Evolutionary conservation across 2,329 filamentous ascomycete genomes (phyloP), one percentile per base, ranked within the genome.

Genomic region (Rutstroemia sp.): DNA sequence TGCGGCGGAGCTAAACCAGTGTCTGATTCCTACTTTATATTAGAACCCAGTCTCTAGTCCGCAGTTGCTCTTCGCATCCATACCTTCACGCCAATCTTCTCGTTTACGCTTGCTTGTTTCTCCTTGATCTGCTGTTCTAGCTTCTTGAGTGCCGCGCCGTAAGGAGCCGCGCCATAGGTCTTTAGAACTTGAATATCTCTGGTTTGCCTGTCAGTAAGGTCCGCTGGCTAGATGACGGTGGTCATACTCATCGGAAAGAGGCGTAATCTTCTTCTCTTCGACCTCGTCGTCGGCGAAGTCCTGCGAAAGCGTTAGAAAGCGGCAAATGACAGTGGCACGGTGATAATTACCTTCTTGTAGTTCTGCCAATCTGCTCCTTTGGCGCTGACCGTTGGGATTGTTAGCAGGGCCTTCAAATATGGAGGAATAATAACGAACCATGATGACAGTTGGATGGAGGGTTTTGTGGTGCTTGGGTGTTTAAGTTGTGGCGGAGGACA

Each of bases 91-190:
- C 86, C 94, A 66, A 99, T 97, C 83, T 99, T 99, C 77, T 99
- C 94, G 66, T 99, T 95, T 60, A 99, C 92, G 61, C 91, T 96
- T 69, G 89, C 88, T 75, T 99, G 94, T 75, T 95, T 95, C 73
- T 99, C 94, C 74, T 97, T 99, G 80, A 99, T 97, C 76, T 96
- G 89, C 75, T 97, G 95, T 76, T 99, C 94, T 61, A 99, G 87
- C 77, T 94, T 95, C 82, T 96, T 96, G 70, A 99, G 78, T 59
- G 90, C 87, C 48, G 89, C 87, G 64, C 90, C 92, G 70, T 99
- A 99, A 34, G 94, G 94, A 57, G 94, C 94, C 38, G 92, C 92
- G 68, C 95, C 95, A 74, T 99, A 99, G 60, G 94, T 99, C 79
- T 97, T 99, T 67, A 99, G 84, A 64, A 99, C 94, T 78, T 96